Base-by-base conservation (phyloP, 1,139 yeast species). In the Saccharomyces pastorianus region DNA sequence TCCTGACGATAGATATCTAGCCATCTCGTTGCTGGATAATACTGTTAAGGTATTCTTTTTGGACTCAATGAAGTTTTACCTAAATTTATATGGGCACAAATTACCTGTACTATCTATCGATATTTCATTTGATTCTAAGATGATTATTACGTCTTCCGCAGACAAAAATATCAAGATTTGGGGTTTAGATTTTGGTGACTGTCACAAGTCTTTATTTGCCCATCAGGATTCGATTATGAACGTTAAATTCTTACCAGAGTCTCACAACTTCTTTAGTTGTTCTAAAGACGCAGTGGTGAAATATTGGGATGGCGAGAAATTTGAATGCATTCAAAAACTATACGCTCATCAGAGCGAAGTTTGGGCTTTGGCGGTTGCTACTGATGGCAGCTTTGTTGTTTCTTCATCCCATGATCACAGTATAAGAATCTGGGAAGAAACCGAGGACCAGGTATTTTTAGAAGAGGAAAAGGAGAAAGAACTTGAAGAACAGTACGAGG, bases 111-210 rank as follows among this genome's bases (percentile, higher is more conserved):
- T 89, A 55, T 83, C 96, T 2, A 82, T 95, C 63, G 99, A 93
- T 69, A 90, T 93, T 46, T 87, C 98, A 0, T 76, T 73, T 61
- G 99, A 93, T 69, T 84, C 93, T 46, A 93, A 93, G 69, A 71
- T 93, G 62, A 79, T 93, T 54, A 84, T 91, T 53, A 88, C 98
- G 0, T 88, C 96, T 6, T 89, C 97, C 0, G 99, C 99, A 0
- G 99, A 93, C 72, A 93, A 93, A 71, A 93, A 93, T 71, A 88
- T 93, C 67, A 90, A 95, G 71, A 86, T 93, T 56, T 93, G 99
- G 99, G 99, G 99, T 51, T 75, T 95, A 57, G 99, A 93, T 70
- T 93, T 93, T 70, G 99, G 99, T 71, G 99, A 93, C 71, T 93
- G 99, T 75, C 99, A 93, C 71, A 86, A 85, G 69, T 91, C 98